phyloP scores from a whole-genome alignment of 257 asterid species.

The Cynanchum wilfordii region DNA sequence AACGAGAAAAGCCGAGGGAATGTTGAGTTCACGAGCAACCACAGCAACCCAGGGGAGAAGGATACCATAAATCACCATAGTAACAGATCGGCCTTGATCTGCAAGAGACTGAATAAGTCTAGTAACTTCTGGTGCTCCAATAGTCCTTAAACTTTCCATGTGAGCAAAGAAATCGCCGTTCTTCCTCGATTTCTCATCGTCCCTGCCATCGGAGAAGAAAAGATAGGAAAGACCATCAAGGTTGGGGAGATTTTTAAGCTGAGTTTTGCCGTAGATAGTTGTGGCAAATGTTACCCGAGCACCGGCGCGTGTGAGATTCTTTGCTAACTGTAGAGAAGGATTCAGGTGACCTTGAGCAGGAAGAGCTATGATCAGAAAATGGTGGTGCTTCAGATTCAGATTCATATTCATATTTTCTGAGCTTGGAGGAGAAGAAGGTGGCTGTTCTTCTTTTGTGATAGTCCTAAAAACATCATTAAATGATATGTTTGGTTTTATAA shows the following conservation, averaged over 20 bases:
- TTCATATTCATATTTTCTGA: neutral
- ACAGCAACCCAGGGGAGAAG: constrained; percentile 46
- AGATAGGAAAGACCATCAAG: constrained; percentile 30
- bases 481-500: too few species aligned
- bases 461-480: too few species aligned
- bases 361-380: constrained; percentile 36
- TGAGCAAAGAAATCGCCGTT: neutral
- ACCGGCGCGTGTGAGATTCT: constrained; percentile 39
- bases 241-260: constrained; percentile 20
- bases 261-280: constrained; percentile 30
- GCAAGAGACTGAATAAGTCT: neutral
- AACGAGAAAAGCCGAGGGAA: constrained; percentile 41
- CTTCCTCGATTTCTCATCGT: constrained; percentile 22
- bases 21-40: constrained; percentile 37
- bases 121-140: neutral
- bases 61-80: constrained; percentile 30
- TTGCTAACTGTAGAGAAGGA: constrained; percentile 57
- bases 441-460: too few species aligned
- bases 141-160: neutral
- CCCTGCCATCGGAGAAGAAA: constrained; percentile 52
- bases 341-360: constrained; percentile 71
- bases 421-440: constrained; percentile 17
- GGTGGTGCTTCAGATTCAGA: constrained; percentile 1
- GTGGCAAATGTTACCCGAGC: constrained; percentile 50
- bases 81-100: neutral